Conservation (phyloP, 352 stramenopile genomes). For the Globisporangium camurandrum region DNA sequence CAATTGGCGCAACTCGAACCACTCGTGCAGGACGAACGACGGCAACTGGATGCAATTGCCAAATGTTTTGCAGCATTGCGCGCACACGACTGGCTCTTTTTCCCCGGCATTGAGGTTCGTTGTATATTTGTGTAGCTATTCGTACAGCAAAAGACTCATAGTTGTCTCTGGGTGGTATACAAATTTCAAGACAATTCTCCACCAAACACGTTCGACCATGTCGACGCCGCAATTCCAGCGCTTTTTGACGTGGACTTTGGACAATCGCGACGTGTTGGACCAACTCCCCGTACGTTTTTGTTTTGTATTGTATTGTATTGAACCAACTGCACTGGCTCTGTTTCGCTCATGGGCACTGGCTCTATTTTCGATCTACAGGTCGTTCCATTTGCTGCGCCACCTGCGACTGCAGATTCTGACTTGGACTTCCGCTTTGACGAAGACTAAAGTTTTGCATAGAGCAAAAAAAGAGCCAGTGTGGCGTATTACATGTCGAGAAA, state of each 20-base stretch:
- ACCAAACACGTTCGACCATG: slow-evolving; percentile 75
- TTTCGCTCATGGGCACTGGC: not conserved
- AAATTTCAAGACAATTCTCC: slow-evolving; percentile 42
- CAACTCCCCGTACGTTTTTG: slow-evolving; percentile 50
- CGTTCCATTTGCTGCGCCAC: slow-evolving; percentile 25
- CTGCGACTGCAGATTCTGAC: slow-evolving; percentile 31
- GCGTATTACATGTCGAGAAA: slow-evolving; percentile 72
- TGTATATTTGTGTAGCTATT: not conserved
- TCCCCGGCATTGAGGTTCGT: slow-evolving; percentile 70
- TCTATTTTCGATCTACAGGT: slow-evolving; percentile 22
- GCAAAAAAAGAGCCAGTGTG: too few relatives aligned
- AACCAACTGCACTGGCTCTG: not conserved
- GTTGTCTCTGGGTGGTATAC: not conserved
- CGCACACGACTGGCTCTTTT: slow-evolving; percentile 83
- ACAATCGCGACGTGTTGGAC: slow-evolving; percentile 69
- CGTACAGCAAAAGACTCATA: not conserved
- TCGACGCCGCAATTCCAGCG: slow-evolving; percentile 76
- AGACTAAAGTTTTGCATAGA: slow-evolving; percentile 28
- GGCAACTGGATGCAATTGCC: slow-evolving; percentile 72
- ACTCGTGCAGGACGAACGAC: slow-evolving; percentile 52
- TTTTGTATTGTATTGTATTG: too few relatives aligned
- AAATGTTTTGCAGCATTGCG: slow-evolving; percentile 82
- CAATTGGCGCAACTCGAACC: slow-evolving; percentile 37
- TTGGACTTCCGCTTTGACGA: slow-evolving; percentile 77
- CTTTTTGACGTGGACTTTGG: slow-evolving; percentile 70